Base-by-base conservation (phyloP, 495 filamentous ascomycete species). In the Penicillium verhagenii region DNA sequence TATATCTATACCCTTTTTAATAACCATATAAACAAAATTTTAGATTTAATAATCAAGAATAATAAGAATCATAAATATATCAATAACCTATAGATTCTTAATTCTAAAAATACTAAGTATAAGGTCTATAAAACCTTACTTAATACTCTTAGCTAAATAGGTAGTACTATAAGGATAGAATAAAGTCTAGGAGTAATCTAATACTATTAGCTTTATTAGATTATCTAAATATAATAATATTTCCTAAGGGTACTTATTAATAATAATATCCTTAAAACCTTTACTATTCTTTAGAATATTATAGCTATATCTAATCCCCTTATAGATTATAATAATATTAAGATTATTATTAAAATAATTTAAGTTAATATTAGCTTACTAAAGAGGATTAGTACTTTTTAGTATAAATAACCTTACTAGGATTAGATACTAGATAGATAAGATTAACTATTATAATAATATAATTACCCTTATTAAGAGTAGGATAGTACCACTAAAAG, bases 401-500 rank as follows among this genome's bases (percentile, higher is more conserved):
- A 87, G 69, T 14, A 71, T 79, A n/a, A n/a, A n/a, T n/a, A 0
- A 86, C 81, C 26, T 77, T 67, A 23, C 79, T 68, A 45, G 75
- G 70, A 4, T 74, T 66, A 20, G 79, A 83, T 23, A 82, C 54
- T 5, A 83, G 81, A 0, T 82, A 78, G 10, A 86, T 67, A 37
- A 86, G 70, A 56, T 86, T 80, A 8, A 86, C 82, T 50, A 87
- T 80, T 11, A 85, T 77, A 2, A 80, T 85, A 47, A 85, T 59
- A 48, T 68, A 73, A 54, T 71, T 75, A 2, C 82, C 82, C 21
- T 65, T 39, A 1, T 68, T 56, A 2, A 82, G 82, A 0, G 71
- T 60, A 0, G 80, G 81, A 59, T 77, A 79, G 63, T 87, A 82
- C 82, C 81, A 85, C 61, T 85, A 83, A 77, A 85, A 87, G 6